Evolutionary conservation across 306 rosid species (phyloP), one percentile per base, ranked within the genome.

Genomic region (Pyrus communis): DNA sequence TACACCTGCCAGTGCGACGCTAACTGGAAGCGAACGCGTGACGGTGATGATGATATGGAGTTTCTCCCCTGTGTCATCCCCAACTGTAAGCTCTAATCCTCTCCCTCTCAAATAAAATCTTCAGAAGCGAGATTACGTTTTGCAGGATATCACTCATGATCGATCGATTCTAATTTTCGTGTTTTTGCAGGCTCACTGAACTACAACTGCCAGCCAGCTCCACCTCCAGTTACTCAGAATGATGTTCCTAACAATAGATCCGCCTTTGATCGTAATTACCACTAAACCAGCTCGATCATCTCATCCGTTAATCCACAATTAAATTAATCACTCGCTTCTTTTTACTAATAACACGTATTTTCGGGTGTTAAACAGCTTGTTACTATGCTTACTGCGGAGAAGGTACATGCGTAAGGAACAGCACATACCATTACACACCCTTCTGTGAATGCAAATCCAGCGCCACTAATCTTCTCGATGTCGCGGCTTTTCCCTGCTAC

Each of bases 41-140:
- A 89, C 0, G 60, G 78, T 0, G 81, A 82, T n/a, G 75, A 52
- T 40, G 80, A 83, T 67, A 78, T 78, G 70, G 71, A 73, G 35
- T 93, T 91, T 76, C 98, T 91, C 58, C 98, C 98, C 6, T 91
- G 98, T 75, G 98, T 91, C 75, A 88, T 93, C 72, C 98, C 98
- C 15, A 17, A 88, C 40, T 93, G 98, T 93, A 85, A 75, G 18
- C 30, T 69, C 12, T 45, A 12, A n/a, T 21, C 21, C 3, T 21
- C 28, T 2, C 19, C 28, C 27, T 1, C 42, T 18, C 17, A 8
- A n/a, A 59, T 12, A 30, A 64, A 64, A 30, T 17, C 25, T 64
- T 64, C 43, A 27, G 38, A 21, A 27, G 38, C 38, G 1, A 14
- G 30, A 59, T 59, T 25, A 30, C 30, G 8, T 58, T 58, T 11